A percentile compares a stretch with the other conserved stretches of the same genome.
Conservation (phyloP, 2,329 filamentous ascomycete genomes). For the Colletotrichum sublineola region DNA sequence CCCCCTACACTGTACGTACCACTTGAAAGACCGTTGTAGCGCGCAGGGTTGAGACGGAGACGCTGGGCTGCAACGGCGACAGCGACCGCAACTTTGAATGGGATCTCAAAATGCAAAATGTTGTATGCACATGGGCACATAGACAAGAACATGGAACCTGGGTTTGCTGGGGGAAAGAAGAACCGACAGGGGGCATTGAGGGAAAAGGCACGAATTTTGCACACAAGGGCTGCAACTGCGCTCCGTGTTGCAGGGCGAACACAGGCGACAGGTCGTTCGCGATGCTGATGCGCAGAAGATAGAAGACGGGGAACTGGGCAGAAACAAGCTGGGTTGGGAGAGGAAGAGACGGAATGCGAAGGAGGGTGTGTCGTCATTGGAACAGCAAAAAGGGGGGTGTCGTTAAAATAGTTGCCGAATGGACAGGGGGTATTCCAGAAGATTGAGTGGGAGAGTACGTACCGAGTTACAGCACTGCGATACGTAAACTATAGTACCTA, state of each 20-base stretch:
- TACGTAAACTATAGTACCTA: background rate
- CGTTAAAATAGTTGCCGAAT: constrained; percentile 21
- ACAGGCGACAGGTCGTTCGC: background rate
- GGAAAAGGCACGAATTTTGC: constrained; percentile 22
- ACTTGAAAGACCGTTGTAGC: constrained; percentile 1
- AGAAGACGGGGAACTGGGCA: constrained; percentile 26
- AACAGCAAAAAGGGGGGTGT: constrained; percentile 5
- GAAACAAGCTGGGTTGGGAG: constrained; percentile 19
- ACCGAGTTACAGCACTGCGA: background rate
- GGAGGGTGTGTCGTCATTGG: constrained; percentile 25
- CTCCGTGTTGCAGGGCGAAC: constrained; percentile 4
- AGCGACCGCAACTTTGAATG: constrained; percentile 11
- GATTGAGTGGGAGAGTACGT: background rate
- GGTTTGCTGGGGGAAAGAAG: constrained; percentile 14
- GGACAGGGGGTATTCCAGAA: constrained; percentile 2
- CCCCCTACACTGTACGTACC: background rate
- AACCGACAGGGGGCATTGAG: constrained; percentile 14
- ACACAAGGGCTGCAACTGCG: constrained; percentile 12
- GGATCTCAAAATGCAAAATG: constrained; percentile 24
- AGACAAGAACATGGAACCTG: constrained; percentile 14
- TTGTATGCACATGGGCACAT: background rate
- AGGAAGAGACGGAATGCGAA: background rate
- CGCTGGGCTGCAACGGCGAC: constrained; percentile 14
- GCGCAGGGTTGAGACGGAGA: constrained; percentile 36
- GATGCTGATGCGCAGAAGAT: constrained; percentile 18